phyloP scores from a whole-genome alignment of 352 stramenopile species.

The Ophiocytium majus region DNA sequence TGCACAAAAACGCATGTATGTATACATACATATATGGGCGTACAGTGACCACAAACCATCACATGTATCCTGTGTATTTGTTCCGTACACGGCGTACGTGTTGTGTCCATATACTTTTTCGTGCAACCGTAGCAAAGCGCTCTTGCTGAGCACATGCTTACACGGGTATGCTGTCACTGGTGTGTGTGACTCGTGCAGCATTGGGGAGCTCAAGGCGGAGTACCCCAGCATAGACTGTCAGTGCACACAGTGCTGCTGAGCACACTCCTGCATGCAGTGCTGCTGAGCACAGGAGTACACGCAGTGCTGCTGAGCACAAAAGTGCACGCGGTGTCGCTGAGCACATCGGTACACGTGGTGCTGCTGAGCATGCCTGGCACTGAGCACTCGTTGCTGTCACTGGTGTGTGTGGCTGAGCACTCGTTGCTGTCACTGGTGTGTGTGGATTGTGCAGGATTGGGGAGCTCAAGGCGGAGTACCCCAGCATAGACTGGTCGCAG shows the following conservation, averaged over 20 bases:
- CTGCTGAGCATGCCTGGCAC: neutral
- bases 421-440: neutral
- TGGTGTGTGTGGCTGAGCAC: neutral
- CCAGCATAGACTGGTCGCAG: slow-evolving; percentile 29
- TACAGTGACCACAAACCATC: too few relatives aligned
- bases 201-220: slow-evolving; percentile 29
- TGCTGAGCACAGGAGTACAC: too few relatives aligned
- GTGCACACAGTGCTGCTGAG: too few relatives aligned
- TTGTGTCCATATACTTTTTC: too few relatives aligned
- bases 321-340: neutral
- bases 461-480: slow-evolving; percentile 38
- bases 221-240: slow-evolving; percentile 35
- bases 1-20: too few relatives aligned
- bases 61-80: too few relatives aligned
- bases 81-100: too few relatives aligned
- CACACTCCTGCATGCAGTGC: too few relatives aligned
- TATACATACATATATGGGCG: too few relatives aligned
- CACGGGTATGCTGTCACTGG: neutral
- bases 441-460: neutral
- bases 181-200: neutral
- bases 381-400: neutral
- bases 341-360: neutral
- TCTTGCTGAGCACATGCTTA: neutral
- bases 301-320: too few relatives aligned
- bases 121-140: too few relatives aligned